Conservation (phyloP, 768 basidiomycete species). For the Rhodosporidiobolus odoratus region DNA sequence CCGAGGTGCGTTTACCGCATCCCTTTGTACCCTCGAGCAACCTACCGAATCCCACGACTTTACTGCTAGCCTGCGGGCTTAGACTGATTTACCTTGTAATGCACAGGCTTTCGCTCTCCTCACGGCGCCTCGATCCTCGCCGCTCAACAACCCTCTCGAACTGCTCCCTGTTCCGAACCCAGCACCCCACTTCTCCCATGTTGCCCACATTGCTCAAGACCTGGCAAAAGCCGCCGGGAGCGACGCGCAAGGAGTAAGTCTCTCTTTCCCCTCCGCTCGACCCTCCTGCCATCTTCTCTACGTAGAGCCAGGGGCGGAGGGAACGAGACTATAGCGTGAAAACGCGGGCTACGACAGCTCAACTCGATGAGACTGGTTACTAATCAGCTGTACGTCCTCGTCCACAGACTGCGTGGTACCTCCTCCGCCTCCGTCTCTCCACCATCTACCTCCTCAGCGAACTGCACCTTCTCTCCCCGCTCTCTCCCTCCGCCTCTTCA, state of each 20-base stretch:
- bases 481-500: background rate
- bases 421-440: conserved; percentile 25
- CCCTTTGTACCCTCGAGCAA: no score
- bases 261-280: background rate
- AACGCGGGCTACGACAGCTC: no score
- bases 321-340: no score
- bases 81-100: no score
- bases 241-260: conserved; percentile 29
- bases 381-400: no score
- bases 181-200: conserved; percentile 4
- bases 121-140: conserved; percentile 10
- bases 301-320: no score
- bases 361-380: background rate
- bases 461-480: background rate
- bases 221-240: conserved; percentile 22
- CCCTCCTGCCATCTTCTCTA: background rate
- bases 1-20: conserved; percentile 3
- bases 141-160: conserved; percentile 9
- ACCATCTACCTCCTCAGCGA: conserved; percentile 28
- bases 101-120: conserved; percentile 32
- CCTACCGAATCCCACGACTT: no score
- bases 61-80: background rate
- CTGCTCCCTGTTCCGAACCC: conserved; percentile 16
- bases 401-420: conserved; percentile 35
- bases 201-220: conserved; percentile 32